phyloP scores from a whole-genome alignment of 177 flowering plant genomes.

The Tripterygium wilfordii region DNA sequence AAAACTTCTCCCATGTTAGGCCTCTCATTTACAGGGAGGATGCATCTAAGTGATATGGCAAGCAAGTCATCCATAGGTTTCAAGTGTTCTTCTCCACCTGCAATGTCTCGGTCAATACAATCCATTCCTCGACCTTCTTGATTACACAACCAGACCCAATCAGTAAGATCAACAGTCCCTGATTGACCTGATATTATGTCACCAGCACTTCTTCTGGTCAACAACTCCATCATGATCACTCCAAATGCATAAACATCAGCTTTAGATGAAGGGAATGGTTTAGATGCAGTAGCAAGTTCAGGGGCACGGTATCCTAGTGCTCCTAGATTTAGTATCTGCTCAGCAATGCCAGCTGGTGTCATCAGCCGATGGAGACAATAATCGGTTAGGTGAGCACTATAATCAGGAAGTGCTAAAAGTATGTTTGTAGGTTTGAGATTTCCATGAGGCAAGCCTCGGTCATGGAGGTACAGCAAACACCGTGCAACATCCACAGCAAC shows the following conservation, averaged over 20 bases:
- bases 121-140: slow-evolving; percentile 83
- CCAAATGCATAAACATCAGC: slow-evolving; percentile 96
- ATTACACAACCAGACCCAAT: slow-evolving; percentile 88
- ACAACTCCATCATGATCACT: slow-evolving; percentile 84
- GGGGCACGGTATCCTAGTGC: slow-evolving; percentile 92
- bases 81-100: slow-evolving; percentile 60
- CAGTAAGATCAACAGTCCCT: slow-evolving; percentile 89
- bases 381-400: slow-evolving; percentile 60
- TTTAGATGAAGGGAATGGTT: slow-evolving; percentile 68
- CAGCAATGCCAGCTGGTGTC: slow-evolving; percentile 87
- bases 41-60: slow-evolving; percentile 64
- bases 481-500: slow-evolving; percentile 80
- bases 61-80: slow-evolving; percentile 84
- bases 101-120: slow-evolving; percentile 82
- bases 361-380: slow-evolving; percentile 84
- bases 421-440: slow-evolving; percentile 90
- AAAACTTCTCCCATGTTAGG: slow-evolving; percentile 78
- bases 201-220: slow-evolving; percentile 92
- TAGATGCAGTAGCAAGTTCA: slow-evolving; percentile 57
- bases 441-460: slow-evolving; percentile 80
- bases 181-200: slow-evolving; percentile 93
- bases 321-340: slow-evolving; percentile 80
- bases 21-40: slow-evolving; percentile 88
- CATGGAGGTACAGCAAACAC: slow-evolving; percentile 69
- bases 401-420: slow-evolving; percentile 51